Conservation (phyloP, 2,329 filamentous ascomycete genomes). For the Leptographium wingfieldii region DNA sequence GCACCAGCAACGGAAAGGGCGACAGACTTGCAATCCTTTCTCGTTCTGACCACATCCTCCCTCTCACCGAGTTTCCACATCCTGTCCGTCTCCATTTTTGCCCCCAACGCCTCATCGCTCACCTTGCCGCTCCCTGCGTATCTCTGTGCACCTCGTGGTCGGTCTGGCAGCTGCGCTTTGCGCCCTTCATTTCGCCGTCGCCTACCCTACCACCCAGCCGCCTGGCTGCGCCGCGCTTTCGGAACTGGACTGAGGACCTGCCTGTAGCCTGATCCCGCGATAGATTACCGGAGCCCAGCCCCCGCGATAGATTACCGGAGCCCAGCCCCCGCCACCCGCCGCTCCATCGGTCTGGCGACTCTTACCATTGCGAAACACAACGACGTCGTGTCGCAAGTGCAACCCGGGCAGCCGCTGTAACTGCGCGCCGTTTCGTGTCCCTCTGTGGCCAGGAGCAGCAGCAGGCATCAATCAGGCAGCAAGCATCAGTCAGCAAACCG, state of each 20-base stretch:
- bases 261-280: neutral
- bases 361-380: neutral
- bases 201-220: no score
- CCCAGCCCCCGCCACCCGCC: neutral
- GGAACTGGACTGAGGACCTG: neutral
- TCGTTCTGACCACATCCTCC: neutral
- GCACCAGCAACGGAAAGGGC: neutral
- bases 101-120: neutral
- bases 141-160: neutral
- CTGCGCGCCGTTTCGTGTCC: neutral
- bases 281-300: neutral
- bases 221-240: no score
- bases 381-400: neutral
- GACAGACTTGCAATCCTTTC: neutral
- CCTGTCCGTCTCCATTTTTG: neutral
- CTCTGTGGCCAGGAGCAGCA: neutral
- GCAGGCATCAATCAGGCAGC: no score
- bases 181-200: no score
- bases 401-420: neutral
- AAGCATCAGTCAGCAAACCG: no score
- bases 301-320: neutral
- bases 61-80: constrained; percentile 4
- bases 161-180: neutral
- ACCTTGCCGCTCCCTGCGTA: neutral
- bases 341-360: neutral